phyloP scores from a whole-genome alignment of 345 rosid species.

The Camelina neglecta region DNA sequence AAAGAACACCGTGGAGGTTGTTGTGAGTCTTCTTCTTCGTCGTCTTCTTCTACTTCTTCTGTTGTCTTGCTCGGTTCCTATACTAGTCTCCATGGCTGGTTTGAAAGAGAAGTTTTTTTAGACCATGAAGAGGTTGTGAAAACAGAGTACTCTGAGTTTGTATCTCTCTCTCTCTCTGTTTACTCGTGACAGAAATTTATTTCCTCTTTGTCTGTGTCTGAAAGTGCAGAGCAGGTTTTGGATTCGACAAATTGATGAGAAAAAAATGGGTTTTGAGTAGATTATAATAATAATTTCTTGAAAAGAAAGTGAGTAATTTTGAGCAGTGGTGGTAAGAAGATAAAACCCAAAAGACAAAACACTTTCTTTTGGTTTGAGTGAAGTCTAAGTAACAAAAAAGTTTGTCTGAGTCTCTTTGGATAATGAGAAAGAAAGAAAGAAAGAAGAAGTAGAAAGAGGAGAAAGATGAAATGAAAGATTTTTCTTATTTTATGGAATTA shows the following conservation, averaged over 20 bases:
- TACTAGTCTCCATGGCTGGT: conserved; percentile 38
- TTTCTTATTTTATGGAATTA: neutral
- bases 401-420: conserved; percentile 40
- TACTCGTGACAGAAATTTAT: conserved; percentile 1
- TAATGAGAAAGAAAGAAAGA: conserved; percentile 21
- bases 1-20: conserved; percentile 38
- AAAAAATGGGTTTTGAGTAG: conserved; percentile 21
- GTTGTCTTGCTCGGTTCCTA: conserved; percentile 11
- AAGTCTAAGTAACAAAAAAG: conserved; percentile 39
- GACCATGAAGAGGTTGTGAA: conserved; percentile 27
- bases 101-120: conserved; percentile 17
- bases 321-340: conserved; percentile 20
- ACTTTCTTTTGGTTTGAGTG: conserved; percentile 42
- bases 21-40: conserved; percentile 4
- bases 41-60: conserved; percentile 23
- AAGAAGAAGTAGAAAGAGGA: conserved; percentile 22
- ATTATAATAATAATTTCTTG: conserved; percentile 10
- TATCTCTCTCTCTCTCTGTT: conserved; percentile 27
- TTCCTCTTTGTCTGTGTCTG: conserved; percentile 31
- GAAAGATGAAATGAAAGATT: conserved; percentile 15
- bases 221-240: conserved; percentile 33
- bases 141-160: conserved; percentile 29
- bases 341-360: conserved; percentile 36
- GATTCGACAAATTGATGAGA: conserved; percentile 35
- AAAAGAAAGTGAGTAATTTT: conserved; percentile 15